phyloP scores from a whole-genome alignment of 176 grass and related monocot genomes.

The Otatea glauca region DNA sequence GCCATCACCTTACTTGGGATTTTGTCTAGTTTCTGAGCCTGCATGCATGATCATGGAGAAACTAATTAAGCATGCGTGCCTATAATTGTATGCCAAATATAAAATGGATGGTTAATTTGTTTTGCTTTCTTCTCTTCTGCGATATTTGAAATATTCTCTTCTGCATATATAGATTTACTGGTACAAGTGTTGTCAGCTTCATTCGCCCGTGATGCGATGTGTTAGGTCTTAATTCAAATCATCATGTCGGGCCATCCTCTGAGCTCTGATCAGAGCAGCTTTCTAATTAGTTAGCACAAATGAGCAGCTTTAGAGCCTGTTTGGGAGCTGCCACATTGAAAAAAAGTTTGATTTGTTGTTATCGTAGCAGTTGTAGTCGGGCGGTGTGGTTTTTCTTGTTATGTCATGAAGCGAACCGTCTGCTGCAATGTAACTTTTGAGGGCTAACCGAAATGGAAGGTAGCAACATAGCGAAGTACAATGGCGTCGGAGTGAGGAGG shows the following conservation, averaged over 20 bases:
- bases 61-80: neutral
- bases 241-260: conserved; percentile 26
- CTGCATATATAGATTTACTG: conserved; percentile 10
- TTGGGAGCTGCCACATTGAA: too few relatives aligned
- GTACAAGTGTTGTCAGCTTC: conserved; percentile 45
- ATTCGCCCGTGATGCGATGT: conserved; percentile 42
- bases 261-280: conserved; percentile 20
- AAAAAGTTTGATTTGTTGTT: too few relatives aligned
- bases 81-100: neutral
- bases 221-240: conserved; percentile 47
- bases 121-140: neutral
- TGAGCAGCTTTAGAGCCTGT: conserved; percentile 8
- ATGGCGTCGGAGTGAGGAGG: too few relatives aligned
- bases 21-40: conserved; percentile 30
- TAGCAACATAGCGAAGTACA: too few relatives aligned
- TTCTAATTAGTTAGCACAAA: neutral
- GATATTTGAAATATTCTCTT: neutral
- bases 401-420: too few relatives aligned
- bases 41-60: neutral
- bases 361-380: too few relatives aligned
- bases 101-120: neutral
- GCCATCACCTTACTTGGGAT: conserved; percentile 26
- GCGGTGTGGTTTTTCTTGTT: too few relatives aligned
- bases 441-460: too few relatives aligned
- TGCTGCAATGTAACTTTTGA: too few relatives aligned